Evolutionary conservation across 1,139 yeast genomes (phyloP).

Genomic region (Debaryomycetaceae sp.): DNA sequence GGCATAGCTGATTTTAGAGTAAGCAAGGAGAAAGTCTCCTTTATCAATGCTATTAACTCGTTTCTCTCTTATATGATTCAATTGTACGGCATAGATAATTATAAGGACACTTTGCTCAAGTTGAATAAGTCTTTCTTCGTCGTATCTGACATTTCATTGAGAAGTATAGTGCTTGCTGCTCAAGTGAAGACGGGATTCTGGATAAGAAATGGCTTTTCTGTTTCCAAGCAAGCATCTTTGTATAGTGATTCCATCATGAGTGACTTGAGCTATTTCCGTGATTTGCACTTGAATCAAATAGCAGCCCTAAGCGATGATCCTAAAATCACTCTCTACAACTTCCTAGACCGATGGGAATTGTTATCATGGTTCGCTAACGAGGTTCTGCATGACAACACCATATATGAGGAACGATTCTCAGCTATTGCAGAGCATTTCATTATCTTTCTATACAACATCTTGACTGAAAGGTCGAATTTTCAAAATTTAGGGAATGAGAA

Average conservation of each 20-base stretch:
- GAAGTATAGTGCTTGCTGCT: slow-evolving; percentile 62
- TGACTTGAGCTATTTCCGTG: slow-evolving; percentile 39
- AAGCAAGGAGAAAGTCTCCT: slow-evolving; percentile 48
- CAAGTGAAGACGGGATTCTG: slow-evolving; percentile 82
- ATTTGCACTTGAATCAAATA: slow-evolving; percentile 57
- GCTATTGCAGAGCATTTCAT: slow-evolving; percentile 53
- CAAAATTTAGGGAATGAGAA: slow-evolving; percentile 22
- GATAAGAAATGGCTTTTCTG: slow-evolving; percentile 78
- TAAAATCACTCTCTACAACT: slow-evolving; percentile 37
- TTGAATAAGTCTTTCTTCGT: slow-evolving; percentile 28
- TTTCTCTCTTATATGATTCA: slow-evolving; percentile 44
- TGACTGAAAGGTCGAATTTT: slow-evolving; percentile 54
- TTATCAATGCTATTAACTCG: slow-evolving; percentile 58
- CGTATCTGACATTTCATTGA: slow-evolving; percentile 54
- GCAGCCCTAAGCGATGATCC: slow-evolving; percentile 46
- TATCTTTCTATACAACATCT: slow-evolving; percentile 51
- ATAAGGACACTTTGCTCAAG: slow-evolving; percentile 13
- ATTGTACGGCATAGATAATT: slow-evolving; percentile 23
- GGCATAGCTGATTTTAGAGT: slow-evolving; percentile 42
- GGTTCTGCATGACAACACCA: slow-evolving; percentile 32
- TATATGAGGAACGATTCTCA: slow-evolving; percentile 57
- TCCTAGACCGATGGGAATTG: slow-evolving; percentile 63
- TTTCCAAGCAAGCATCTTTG: slow-evolving; percentile 43
- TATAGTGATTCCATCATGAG: slow-evolving; percentile 33
- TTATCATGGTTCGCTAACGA: slow-evolving; percentile 48